Conservation (phyloP, 2,329 filamentous ascomycete species). For the Podosphaera aphanis region DNA sequence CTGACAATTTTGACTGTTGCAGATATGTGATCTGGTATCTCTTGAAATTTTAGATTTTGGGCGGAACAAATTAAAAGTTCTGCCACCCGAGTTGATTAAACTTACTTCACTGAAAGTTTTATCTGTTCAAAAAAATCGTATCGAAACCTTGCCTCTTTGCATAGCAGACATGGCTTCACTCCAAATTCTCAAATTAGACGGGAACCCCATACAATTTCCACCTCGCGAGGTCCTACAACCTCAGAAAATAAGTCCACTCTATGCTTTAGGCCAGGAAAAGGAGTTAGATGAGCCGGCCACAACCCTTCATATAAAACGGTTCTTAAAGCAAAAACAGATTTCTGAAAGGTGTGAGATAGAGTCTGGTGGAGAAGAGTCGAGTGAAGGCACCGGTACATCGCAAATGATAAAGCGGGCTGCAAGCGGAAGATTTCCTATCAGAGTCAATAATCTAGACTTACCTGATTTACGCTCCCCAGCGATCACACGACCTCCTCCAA, state of each 20-base stretch:
- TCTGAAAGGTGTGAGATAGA: slow-evolving; percentile 30
- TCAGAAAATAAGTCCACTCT: slow-evolving; percentile 29
- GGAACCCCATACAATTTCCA: slow-evolving; percentile 66
- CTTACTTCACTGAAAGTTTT: slow-evolving; percentile 73
- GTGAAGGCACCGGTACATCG: slow-evolving; percentile 60
- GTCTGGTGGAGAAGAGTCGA: slow-evolving; percentile 34
- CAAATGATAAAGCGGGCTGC: slow-evolving; percentile 39
- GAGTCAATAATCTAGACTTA: slow-evolving; percentile 50
- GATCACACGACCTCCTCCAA: slow-evolving; percentile 43
- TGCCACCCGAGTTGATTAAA: slow-evolving; percentile 60
- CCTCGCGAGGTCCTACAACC: slow-evolving; percentile 44
- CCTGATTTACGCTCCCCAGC: slow-evolving; percentile 45
- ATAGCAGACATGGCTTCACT: slow-evolving; percentile 76
- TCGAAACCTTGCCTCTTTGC: slow-evolving; percentile 62
- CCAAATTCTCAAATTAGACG: slow-evolving; percentile 71
- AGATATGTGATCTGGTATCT: slow-evolving; percentile 70
- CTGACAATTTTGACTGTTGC: neutral
- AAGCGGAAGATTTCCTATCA: slow-evolving; percentile 43
- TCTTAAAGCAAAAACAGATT: slow-evolving; percentile 25
- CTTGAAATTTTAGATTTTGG: slow-evolving; percentile 86
- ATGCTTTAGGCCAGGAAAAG: slow-evolving; percentile 29
- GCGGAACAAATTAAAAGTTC: slow-evolving; percentile 55
- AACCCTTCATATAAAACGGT: slow-evolving; percentile 38
- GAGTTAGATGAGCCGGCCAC: slow-evolving; percentile 38
- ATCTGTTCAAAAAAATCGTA: slow-evolving; percentile 66